Evolutionary conservation across 495 filamentous ascomycete genomes (phyloP).

Genomic region (Xylaria venustula): DNA sequence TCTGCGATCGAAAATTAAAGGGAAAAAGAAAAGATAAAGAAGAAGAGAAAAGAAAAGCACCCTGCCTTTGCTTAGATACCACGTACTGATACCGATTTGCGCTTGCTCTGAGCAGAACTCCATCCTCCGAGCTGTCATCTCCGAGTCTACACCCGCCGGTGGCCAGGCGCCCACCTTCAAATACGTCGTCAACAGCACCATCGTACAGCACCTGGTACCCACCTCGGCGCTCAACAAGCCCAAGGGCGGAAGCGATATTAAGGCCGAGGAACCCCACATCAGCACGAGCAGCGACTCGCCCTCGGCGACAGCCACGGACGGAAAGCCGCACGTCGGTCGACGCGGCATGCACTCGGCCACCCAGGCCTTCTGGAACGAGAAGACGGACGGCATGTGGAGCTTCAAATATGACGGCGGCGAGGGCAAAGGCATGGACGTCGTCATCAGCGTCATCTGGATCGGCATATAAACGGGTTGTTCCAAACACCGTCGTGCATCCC

Average conservation of each 20-base stretch:
- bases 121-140: slow-evolving; percentile 81
- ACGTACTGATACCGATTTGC: slow-evolving; percentile 10
- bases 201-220: slow-evolving; percentile 81
- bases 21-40: too few relatives aligned
- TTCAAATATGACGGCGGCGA: slow-evolving; percentile 89
- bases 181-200: slow-evolving; percentile 94
- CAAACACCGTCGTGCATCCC: neutral
- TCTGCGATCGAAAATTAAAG: too few relatives aligned
- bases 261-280: slow-evolving; percentile 30
- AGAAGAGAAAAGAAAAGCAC: too few relatives aligned
- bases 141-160: slow-evolving; percentile 66
- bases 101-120: slow-evolving; percentile 58
- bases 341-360: slow-evolving; percentile 95
- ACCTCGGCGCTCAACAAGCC: slow-evolving; percentile 54
- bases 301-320: slow-evolving; percentile 42
- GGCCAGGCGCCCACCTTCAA: slow-evolving; percentile 63
- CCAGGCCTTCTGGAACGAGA: slow-evolving; percentile 96
- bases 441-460: slow-evolving; percentile 91
- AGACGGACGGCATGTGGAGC: slow-evolving; percentile 96
- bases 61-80: neutral
- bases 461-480: slow-evolving; percentile 40
- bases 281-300: slow-evolving; percentile 38
- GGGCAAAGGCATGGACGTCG: slow-evolving; percentile 83
- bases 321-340: slow-evolving; percentile 66
- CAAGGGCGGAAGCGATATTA: slow-evolving; percentile 37